These are phyloP conservation scores for Penicillium diatomitis DNA, from an alignment of 495 filamentous ascomycete genomes.

Conservation along the genomic window DNA sequence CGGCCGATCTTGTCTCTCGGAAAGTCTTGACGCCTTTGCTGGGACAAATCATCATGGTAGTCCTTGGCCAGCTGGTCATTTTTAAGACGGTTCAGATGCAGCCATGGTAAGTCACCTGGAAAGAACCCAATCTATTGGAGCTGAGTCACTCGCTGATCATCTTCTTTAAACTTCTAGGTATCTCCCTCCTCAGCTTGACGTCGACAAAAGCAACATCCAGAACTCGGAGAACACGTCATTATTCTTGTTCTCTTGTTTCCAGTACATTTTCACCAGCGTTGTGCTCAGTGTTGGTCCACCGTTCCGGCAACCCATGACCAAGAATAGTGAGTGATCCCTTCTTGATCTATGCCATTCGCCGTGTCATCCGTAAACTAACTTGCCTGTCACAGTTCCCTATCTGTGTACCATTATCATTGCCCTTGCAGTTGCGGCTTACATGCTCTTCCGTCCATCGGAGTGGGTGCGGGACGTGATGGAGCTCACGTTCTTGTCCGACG, in stretches of 20 bases:
- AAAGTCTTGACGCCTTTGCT: slow-evolving; percentile 87
- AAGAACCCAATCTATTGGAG: no score
- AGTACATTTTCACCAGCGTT: slow-evolving; percentile 84
- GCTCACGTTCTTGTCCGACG: slow-evolving; percentile 60
- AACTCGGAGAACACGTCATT: slow-evolving; percentile 90
- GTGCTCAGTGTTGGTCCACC: slow-evolving; percentile 84
- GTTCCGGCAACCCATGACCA: slow-evolving; percentile 70
- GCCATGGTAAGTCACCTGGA: slow-evolving; percentile 50
- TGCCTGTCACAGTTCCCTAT: slow-evolving; percentile 47
- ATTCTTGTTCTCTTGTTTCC: slow-evolving; percentile 84
- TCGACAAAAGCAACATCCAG: slow-evolving; percentile 67
- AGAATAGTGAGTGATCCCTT: slow-evolving; percentile 55
- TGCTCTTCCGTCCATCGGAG: slow-evolving; percentile 62
- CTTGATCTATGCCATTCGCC: neutral
- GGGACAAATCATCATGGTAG: slow-evolving; percentile 76
- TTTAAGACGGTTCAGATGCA: slow-evolving; percentile 66
- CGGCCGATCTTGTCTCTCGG: slow-evolving; percentile 83
- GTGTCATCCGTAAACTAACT: no score
- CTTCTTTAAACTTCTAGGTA: slow-evolving; percentile 42
- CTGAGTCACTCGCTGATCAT: no score
- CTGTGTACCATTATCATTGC: slow-evolving; percentile 64
- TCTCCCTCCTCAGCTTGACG: slow-evolving; percentile 64
- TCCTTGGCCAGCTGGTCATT: slow-evolving; percentile 64
- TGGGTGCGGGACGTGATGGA: slow-evolving; percentile 74
- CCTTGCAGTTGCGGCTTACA: slow-evolving; percentile 56